Base-by-base conservation (phyloP, 1,284 basidiomycete species). In the Stygiomarasmius scandens region DNA sequence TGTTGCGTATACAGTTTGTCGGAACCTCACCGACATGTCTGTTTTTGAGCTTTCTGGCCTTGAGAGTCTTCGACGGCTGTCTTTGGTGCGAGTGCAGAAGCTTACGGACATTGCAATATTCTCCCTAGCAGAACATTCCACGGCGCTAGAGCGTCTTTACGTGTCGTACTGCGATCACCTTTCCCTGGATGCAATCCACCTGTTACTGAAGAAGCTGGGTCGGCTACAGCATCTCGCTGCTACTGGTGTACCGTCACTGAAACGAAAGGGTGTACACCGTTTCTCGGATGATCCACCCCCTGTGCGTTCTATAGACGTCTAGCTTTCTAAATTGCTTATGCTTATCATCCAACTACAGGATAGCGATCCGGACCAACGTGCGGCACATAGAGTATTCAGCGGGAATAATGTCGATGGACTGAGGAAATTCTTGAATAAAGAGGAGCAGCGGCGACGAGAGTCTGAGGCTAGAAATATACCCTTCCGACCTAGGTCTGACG, bases 151-250 rank as follows among this genome's bases (percentile, higher is more conserved):
- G 67, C 84, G 94, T 12, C 82, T 97, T 46, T 92, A 97, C 67
- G 74, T 98, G 11, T 93, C 92, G 14, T 95, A 95, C 71, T 98
- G 95, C 75, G 87, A 91, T 61, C 83, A 88, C 54, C 77, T 98
- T 58, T 86, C 89, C 12, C 82, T 96, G 29, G 84, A 87, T 22
- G 92, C 92, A 2, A 78, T 96, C 41, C 90, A 93, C 60, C 81
- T 85, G 58, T 74, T 96, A 12, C 71, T 96, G 58, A 85, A 84
- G 62, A 77, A 82, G 55, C 76, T 92, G 23, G 73, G 75, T 44
- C 77, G 79, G 32, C 76, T 98, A 55, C 88, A 87, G 55, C 89
- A 95, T 67, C 78, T 98, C 49, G 90, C 87, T 58, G 82, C 91
- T 52, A 95, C 93, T 1, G 95, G 94, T 0, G 84, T 97, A 6